Conservation (phyloP, 805 yeast genomes). For the Spathaspora hagerdaliae region DNA sequence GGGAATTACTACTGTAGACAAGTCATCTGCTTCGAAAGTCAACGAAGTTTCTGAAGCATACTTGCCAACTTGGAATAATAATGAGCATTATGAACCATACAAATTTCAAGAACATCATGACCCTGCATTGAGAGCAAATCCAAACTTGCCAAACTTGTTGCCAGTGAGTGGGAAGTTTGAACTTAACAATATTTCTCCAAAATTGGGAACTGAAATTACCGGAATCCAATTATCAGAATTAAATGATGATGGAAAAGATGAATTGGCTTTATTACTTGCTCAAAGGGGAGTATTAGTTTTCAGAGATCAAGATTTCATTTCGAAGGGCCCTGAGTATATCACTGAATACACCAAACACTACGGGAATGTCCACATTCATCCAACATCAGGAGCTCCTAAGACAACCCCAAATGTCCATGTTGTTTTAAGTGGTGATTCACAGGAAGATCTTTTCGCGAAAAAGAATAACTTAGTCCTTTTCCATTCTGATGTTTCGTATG, state of each 20-base stretch:
- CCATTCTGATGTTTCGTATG: slow-evolving; percentile 38
- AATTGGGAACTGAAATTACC: slow-evolving; percentile 62
- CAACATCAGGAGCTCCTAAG: slow-evolving; percentile 38
- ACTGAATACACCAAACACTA: slow-evolving; percentile 30
- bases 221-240: slow-evolving; percentile 58
- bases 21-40: slow-evolving; percentile 1
- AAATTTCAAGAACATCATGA: slow-evolving; percentile 54
- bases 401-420: slow-evolving; percentile 26
- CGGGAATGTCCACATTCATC: slow-evolving; percentile 43
- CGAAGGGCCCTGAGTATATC: slow-evolving; percentile 28
- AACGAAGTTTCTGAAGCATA: slow-evolving; percentile 9
- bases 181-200: slow-evolving; percentile 52
- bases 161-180: slow-evolving; percentile 24
- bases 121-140: slow-evolving; percentile 58
- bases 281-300: slow-evolving; percentile 66
- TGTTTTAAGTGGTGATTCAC: slow-evolving; percentile 18
- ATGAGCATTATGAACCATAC: slow-evolving; percentile 45
- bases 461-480: slow-evolving; percentile 27
- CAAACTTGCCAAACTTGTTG: slow-evolving; percentile 46
- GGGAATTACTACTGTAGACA: slow-evolving; percentile 11
- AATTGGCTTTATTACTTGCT: slow-evolving; percentile 62
- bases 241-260: slow-evolving; percentile 54
- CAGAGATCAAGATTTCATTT: slow-evolving; percentile 59
- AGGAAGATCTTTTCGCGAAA: slow-evolving; percentile 10
- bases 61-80: slow-evolving; percentile 30